These are phyloP conservation scores for Ogataea glucozyma DNA, from an alignment of 805 yeast genomes.

Conservation along the genomic window DNA sequence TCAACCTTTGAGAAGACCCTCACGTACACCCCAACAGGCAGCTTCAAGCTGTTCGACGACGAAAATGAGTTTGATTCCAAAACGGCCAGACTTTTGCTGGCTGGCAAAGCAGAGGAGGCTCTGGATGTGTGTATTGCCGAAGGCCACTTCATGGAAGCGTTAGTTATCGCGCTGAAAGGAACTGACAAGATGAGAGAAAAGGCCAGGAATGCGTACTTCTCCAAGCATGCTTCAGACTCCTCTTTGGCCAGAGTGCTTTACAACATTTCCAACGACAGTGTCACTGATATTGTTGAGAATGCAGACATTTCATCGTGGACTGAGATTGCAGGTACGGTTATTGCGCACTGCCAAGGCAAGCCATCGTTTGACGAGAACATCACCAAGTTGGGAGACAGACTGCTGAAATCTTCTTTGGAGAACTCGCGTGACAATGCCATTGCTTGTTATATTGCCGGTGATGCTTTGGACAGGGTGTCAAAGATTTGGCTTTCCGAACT, in stretches of 20 bases:
- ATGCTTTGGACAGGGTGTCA: slow-evolving; percentile 76
- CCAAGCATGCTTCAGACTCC: slow-evolving; percentile 49
- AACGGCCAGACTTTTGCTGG: slow-evolving; percentile 53
- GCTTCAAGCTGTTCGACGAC: slow-evolving; percentile 43
- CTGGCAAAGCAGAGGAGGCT: slow-evolving; percentile 66
- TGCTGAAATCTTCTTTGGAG: slow-evolving; percentile 45
- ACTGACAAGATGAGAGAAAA: slow-evolving; percentile 60
- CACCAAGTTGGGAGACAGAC: slow-evolving; percentile 74
- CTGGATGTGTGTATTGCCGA: slow-evolving; percentile 63
- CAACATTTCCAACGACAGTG: slow-evolving; percentile 54
- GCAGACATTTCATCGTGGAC: slow-evolving; percentile 83
- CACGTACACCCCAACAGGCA: slow-evolving; percentile 52
- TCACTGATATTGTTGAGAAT: slow-evolving; percentile 71
- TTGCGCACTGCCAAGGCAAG: slow-evolving; percentile 52
- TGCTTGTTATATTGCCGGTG: slow-evolving; percentile 75
- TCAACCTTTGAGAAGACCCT: slow-evolving; percentile 10
- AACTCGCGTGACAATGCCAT: slow-evolving; percentile 71
- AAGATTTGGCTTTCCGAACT: slow-evolving; percentile 81
- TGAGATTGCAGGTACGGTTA: slow-evolving; percentile 69
- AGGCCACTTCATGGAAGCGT: slow-evolving; percentile 72
- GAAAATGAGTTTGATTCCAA: slow-evolving; percentile 43
- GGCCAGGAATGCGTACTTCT: slow-evolving; percentile 72
- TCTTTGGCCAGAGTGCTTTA: slow-evolving; percentile 74
- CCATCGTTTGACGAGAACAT: slow-evolving; percentile 55
- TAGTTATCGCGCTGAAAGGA: slow-evolving; percentile 74